Evolutionary conservation across 2,329 filamentous ascomycete genomes (phyloP), one percentile per base, ranked within the genome.

Genomic region (Nemania serpens): DNA sequence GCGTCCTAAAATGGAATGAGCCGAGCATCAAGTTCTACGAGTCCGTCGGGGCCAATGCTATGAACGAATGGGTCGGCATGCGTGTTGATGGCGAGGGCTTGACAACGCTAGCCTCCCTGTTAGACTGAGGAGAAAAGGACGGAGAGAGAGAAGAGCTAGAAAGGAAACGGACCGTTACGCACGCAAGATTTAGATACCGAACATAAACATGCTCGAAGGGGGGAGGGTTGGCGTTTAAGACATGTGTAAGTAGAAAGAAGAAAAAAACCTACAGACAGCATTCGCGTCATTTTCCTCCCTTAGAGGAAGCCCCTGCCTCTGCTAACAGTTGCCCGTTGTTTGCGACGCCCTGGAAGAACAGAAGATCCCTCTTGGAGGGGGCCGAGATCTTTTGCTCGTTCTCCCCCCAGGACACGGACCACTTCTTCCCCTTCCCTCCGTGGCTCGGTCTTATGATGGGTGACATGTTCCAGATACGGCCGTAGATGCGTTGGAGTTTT

Each of bases 1-100:
- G 84, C 66, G 95, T 97, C 64, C 77, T 97, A 69, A 94, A 91
- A 78, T 97, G 93, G 93, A 98, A 98, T 73, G 86, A 91, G 80
- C 91, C 91, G 7, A 93, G 90, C 74, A 90, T 98, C 78, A 82
- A 88, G 69, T 97, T 98, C 72, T 98, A 98, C 74, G 81, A 88
- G 75, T 82, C 80, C 61, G 83, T 88, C 54, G 91, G 91, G 1
- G 91, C 90, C 1, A 80, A 77, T 67, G 78, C 80, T 66, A 86
- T 88, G 88, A 78, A 80, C 62, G 88, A 90, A 60, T 94, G 90
- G 91, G 83, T 91, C 15, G 85, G 85, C 2, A 87, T 94, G 85
- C 83, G 91, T 36, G 87, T 93, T 1, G 89, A 93, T 60, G 84
- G 87, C 2, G 84, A 89, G 15, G 84, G 77, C 0, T 71, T 94